Percentiles rank a stretch among this genome's conserved stretches.
phyloP scores from a whole-genome alignment of 1,139 yeast species.

The Candida smagusa region DNA sequence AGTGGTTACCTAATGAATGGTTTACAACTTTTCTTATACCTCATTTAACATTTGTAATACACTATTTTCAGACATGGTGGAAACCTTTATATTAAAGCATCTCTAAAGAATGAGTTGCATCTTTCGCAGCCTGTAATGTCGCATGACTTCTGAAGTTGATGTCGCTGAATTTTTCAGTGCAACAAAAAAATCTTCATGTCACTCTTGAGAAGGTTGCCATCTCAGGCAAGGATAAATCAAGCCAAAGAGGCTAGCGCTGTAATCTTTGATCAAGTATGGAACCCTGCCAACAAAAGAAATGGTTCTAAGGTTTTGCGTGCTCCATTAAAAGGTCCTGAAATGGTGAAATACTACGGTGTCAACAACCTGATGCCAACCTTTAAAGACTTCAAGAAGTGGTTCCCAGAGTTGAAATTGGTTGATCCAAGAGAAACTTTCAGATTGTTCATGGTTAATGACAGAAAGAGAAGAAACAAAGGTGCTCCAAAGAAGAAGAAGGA shows the following conservation, averaged over 20 bases:
- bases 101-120: too few relatives aligned
- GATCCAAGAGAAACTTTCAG: conserved; percentile 77
- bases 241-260: conserved; percentile 56
- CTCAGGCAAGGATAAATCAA: conserved; percentile 49
- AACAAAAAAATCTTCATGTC: conserved; percentile 9
- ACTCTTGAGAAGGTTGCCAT: conserved; percentile 19
- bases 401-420: conserved; percentile 56
- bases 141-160: neutral
- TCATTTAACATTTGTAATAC: too few relatives aligned
- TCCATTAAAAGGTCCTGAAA: conserved; percentile 71
- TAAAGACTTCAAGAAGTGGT: conserved; percentile 55
- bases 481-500: conserved; percentile 73
- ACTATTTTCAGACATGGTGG: too few relatives aligned
- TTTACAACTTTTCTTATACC: too few relatives aligned
- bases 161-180: too few relatives aligned
- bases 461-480: conserved; percentile 88
- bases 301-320: conserved; percentile 74
- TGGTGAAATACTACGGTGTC: conserved; percentile 74
- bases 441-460: conserved; percentile 57
- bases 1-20: too few relatives aligned
- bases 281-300: conserved; percentile 68
- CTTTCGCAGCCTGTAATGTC: neutral
- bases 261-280: conserved; percentile 51
- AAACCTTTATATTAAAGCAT: too few relatives aligned
- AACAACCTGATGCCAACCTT: conserved; percentile 62